Evolutionary conservation across 2,329 filamentous ascomycete species (phyloP), one percentile per base, ranked within the genome.

Genomic region (Calonectria hawksworthii): DNA sequence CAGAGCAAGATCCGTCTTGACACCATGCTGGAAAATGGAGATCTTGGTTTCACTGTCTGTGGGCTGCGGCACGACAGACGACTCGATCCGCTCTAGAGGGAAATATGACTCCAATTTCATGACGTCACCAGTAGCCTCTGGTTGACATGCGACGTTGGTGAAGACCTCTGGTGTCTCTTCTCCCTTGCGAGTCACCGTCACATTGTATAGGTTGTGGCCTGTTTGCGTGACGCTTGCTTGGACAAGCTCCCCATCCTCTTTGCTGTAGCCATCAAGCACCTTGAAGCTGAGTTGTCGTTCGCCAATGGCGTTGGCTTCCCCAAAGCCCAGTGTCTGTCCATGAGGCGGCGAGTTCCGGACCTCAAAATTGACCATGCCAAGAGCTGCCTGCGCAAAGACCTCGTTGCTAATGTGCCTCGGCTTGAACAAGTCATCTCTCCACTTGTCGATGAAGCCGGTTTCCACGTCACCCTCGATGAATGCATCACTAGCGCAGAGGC

Each of bases 361-460:
- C 76, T 89, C 88, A 74, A 90, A 85, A 65, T 90, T 87, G 68
- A 95, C 85, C 78, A 96, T 88, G 11, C 93, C 95, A 13, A 99
- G 88, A 0, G 96, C 96, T 11, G 96, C 96, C 87, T 99, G 97
- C 0, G 94, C 93, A 78, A 96, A 95, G 3, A 96, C 91, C 85
- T 98, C 96, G 54, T 93, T 89, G 26, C 91, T 88, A 41, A 94
- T 90, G 0, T 84, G 83, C 16, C 91, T 85, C 0, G 91, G 89
- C 28, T 88, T 88, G 83, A 99, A 99, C 1, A 99, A 90, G 77
- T 96, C 94, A 14, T 92, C 90, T 74, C 91, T 90, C 86, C 98
- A 94, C 84, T 98, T 98, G 70, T 96, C 93, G 78, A 99, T 99
- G 83, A 98, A 99, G 1, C 96, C 96, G 0, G 97, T 99, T 85